Conservation (phyloP, 345 rosid genomes). For the Conringia planisiliqua region DNA sequence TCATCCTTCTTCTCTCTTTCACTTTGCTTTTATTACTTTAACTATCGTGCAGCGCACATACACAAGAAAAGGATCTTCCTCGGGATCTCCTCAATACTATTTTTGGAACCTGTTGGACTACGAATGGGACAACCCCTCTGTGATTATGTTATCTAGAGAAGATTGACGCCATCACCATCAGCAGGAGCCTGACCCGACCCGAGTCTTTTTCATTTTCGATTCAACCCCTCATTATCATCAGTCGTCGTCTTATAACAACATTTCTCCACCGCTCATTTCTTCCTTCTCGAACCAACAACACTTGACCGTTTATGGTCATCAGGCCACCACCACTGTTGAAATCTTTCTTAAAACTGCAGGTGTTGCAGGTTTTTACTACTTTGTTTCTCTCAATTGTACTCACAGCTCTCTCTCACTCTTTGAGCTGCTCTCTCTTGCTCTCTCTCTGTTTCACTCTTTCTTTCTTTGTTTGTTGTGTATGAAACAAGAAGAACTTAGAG, state of each 20-base stretch:
- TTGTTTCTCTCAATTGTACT: too few species aligned
- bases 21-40: background rate
- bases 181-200: slow-evolving; percentile 46
- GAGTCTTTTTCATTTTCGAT: slow-evolving; percentile 44
- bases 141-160: slow-evolving; percentile 40
- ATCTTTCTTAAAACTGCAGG: too few species aligned
- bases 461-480: too few species aligned
- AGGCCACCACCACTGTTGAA: too few species aligned
- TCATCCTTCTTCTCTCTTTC: slow-evolving; percentile 3
- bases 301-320: slow-evolving; percentile 24
- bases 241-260: slow-evolving; percentile 24
- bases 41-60: too few species aligned
- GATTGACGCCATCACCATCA: slow-evolving; percentile 38
- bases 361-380: too few species aligned
- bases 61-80: slow-evolving; percentile 22
- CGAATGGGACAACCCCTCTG: slow-evolving; percentile 76
- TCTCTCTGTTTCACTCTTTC: too few species aligned
- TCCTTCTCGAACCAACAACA: slow-evolving; percentile 25
- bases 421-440: too few species aligned
- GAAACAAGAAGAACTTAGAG: too few species aligned
- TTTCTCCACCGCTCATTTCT: slow-evolving; percentile 29
- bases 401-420: too few species aligned
- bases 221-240: slow-evolving; percentile 5
- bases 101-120: slow-evolving; percentile 64
- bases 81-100: slow-evolving; percentile 25